These are phyloP conservation scores for Neofusicoccum kwambonambiense DNA, from an alignment of 2,329 filamentous ascomycete genomes.

Conservation along the genomic window DNA sequence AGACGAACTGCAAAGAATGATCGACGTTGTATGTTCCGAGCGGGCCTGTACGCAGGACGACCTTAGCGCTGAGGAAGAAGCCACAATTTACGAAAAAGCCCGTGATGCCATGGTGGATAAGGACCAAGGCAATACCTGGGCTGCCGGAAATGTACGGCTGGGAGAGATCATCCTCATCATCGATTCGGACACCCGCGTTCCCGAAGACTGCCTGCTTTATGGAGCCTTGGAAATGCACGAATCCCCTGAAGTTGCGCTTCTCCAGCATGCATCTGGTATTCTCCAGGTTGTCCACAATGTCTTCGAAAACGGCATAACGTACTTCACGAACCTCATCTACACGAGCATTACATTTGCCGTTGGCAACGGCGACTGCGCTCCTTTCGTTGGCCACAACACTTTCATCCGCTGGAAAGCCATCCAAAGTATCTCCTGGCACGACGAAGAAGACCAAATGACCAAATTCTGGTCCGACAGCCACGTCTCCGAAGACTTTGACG, in stretches of 20 bases:
- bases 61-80: slow-evolving; percentile 22
- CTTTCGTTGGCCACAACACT: slow-evolving; percentile 23
- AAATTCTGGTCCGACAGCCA: slow-evolving; percentile 22
- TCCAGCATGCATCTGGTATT: slow-evolving; percentile 22
- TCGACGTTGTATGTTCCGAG: neutral
- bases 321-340: slow-evolving; percentile 23
- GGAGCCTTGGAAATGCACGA: slow-evolving; percentile 21
- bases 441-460: slow-evolving; percentile 10
- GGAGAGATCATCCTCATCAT: slow-evolving; percentile 69
- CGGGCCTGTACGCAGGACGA: slow-evolving; percentile 25
- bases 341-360: slow-evolving; percentile 21
- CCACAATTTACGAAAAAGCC: slow-evolving; percentile 14
- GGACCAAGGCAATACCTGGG: slow-evolving; percentile 65
- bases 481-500: slow-evolving; percentile 23
- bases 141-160: slow-evolving; percentile 71
- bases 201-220: slow-evolving; percentile 21
- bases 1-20: slow-evolving; percentile 40
- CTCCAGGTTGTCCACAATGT: slow-evolving; percentile 20
- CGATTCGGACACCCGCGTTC: slow-evolving; percentile 22
- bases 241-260: slow-evolving; percentile 20
- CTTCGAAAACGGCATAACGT: slow-evolving; percentile 23
- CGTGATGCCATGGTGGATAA: slow-evolving; percentile 10
- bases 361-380: slow-evolving; percentile 22
- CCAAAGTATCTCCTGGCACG: slow-evolving; percentile 13
- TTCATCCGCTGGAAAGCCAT: slow-evolving; percentile 22